These are phyloP conservation scores for Plantago lanceolata DNA, from an alignment of 305 asterid genomes.

Conservation along the genomic window DNA sequence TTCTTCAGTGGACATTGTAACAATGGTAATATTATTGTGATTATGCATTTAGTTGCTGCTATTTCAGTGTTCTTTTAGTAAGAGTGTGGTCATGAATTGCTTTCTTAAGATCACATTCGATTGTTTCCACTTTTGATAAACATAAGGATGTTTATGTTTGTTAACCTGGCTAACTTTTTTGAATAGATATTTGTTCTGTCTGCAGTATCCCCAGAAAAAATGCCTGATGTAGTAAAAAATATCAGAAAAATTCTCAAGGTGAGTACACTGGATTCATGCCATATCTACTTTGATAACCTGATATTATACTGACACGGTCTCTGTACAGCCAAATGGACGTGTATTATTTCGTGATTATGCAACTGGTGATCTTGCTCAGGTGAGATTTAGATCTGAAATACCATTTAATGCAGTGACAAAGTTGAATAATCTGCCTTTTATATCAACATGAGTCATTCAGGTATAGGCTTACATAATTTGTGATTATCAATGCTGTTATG, in stretches of 20 bases:
- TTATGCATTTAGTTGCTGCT: conserved; percentile 16
- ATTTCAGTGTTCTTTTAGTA: neutral
- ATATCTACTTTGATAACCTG: neutral
- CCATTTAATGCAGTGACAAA: neutral
- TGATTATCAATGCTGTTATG: conserved; percentile 3
- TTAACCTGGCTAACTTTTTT: conserved; percentile 50
- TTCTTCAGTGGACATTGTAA: conserved; percentile 81
- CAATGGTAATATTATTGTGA: conserved; percentile 62
- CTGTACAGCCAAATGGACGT: conserved; percentile 74
- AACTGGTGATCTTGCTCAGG: conserved; percentile 98
- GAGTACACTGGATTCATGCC: conserved; percentile 24
- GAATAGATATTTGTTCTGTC: conserved; percentile 91
- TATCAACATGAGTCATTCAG: neutral
- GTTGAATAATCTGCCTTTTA: conserved; percentile 5
- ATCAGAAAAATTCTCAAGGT: conserved; percentile 82
- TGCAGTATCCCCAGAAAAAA: conserved; percentile 96
- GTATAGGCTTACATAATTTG: conserved; percentile 3
- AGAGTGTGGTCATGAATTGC: neutral
- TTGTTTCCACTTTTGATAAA: neutral
- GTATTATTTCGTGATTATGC: conserved; percentile 94
- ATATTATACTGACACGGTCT: conserved; percentile 13
- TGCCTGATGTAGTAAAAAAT: conserved; percentile 68
- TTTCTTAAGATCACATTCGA: conserved; percentile 3
- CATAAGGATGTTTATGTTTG: conserved; percentile 19
- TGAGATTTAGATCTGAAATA: conserved; percentile 24